phyloP scores from a whole-genome alignment of 345 rosid genomes.

The Balakata baccata region DNA sequence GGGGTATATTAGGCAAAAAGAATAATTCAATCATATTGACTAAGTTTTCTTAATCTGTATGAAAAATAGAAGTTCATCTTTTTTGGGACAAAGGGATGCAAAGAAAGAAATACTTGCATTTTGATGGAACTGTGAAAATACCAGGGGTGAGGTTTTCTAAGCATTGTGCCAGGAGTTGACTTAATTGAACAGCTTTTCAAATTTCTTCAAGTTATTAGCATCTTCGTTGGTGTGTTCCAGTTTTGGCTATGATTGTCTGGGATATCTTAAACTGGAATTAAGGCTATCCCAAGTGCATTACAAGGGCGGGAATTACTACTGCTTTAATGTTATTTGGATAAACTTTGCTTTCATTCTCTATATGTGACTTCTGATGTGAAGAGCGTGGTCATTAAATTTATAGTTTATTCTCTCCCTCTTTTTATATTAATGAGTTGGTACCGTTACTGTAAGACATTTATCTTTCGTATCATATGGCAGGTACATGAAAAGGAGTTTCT shows the following conservation, averaged over 20 bases:
- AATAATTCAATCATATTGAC: no score
- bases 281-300: neutral
- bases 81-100: no score
- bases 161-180: no score
- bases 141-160: no score
- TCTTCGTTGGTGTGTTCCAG: neutral
- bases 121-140: no score
- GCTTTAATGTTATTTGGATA: neutral
- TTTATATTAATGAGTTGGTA: neutral
- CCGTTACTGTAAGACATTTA: neutral
- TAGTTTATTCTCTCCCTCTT: neutral
- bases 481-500: slow-evolving; percentile 85
- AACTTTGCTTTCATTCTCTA: neutral
- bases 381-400: neutral
- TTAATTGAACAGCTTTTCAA: no score
- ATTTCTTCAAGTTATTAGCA: neutral
- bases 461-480: slow-evolving; percentile 33
- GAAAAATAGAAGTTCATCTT: no score
- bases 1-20: no score
- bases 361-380: neutral
- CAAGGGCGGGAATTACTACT: neutral
- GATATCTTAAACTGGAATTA: neutral
- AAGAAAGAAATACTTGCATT: no score
- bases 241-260: neutral
- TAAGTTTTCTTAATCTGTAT: no score